Evolutionary conservation across 2,329 filamentous ascomycete species (phyloP), one percentile per base, ranked within the genome.

Genomic region (Diaporthe destruens): DNA sequence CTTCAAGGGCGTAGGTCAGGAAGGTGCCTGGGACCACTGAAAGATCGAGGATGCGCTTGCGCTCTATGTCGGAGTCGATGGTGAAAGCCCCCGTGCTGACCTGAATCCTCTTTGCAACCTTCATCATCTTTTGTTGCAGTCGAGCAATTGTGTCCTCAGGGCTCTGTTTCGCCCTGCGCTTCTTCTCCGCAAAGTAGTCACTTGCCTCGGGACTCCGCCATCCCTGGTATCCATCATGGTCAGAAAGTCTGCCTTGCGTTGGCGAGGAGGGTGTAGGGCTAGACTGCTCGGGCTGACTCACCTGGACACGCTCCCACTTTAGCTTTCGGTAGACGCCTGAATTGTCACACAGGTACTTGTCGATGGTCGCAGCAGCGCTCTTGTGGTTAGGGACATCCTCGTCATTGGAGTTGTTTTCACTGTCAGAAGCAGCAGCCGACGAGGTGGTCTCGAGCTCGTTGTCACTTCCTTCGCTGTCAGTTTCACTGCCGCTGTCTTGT

Each of bases 11-110:
- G 12, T 23, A 18, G 18, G 18, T 3, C 16, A 73, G 67, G 20
- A 51, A 66, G 6, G 18, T 12, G 9, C 71, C 71, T 1, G 71
- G 68, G 0, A 57, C 67, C 49, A 71, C 54, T 42, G 66, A 73
- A 8, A 70, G 44, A 20, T 73, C 68, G 29, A 73, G 71, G n/a
- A 73, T 49, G 20, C 16, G 29, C 29, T n/a, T 12, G n/a, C 16
- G 34, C 16, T 44, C 6, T 8, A 2, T 1, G 3, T 12, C 0
- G 2, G 65, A 20, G 1, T 29, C 8, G 49, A 71, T 73, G 1
- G 57, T 53, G 44, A 73, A 73, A 32, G 66, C 56, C 0, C 42
- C 1, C 5, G 67, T 71, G 29, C 5, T 2, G 6, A 9, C 4
- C 12, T 73, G 68, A 29, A 73, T 70, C 49, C 66, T 57, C 5